phyloP scores from a whole-genome alignment of 768 basidiomycete genomes.

The Hygrocybe punicea region DNA sequence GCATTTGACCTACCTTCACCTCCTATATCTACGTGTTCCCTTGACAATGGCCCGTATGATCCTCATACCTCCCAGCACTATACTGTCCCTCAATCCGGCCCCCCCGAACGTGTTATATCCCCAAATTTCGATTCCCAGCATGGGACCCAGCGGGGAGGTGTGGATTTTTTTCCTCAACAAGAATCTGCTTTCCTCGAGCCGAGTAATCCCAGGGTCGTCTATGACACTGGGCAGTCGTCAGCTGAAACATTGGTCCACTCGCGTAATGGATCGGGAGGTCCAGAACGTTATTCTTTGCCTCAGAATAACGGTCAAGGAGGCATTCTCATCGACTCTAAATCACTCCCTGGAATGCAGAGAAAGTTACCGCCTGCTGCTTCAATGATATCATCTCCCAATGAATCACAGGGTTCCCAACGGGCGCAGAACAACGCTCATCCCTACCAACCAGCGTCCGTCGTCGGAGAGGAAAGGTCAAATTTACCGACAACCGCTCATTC shows the following conservation, averaged over 20 bases:
- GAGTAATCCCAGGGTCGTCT: too few relatives aligned
- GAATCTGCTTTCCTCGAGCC: not conserved
- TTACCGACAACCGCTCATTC: too few relatives aligned
- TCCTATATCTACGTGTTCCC: not conserved
- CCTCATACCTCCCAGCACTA: not conserved
- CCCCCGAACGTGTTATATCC: not conserved
- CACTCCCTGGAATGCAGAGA: not conserved
- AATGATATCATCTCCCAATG: not conserved
- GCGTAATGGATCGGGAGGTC: too few relatives aligned
- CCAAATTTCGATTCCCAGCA: not conserved
- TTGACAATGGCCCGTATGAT: not conserved
- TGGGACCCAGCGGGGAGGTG: not conserved
- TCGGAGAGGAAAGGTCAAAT: not conserved
- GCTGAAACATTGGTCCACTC: too few relatives aligned
- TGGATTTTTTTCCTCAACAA: not conserved
- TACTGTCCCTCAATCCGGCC: not conserved
- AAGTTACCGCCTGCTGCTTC: conserved; percentile 4
- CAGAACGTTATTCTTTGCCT: too few relatives aligned
- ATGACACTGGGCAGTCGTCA: too few relatives aligned
- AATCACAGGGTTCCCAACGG: not conserved
- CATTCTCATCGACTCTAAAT: not conserved
- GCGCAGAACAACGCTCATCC: not conserved
- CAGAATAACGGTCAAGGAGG: not conserved
- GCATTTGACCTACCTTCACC: not conserved
- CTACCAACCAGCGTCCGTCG: not conserved